These are phyloP conservation scores for Diaporthe citriasiana DNA, from an alignment of 2,329 filamentous ascomycete species.

Conservation along the genomic window DNA sequence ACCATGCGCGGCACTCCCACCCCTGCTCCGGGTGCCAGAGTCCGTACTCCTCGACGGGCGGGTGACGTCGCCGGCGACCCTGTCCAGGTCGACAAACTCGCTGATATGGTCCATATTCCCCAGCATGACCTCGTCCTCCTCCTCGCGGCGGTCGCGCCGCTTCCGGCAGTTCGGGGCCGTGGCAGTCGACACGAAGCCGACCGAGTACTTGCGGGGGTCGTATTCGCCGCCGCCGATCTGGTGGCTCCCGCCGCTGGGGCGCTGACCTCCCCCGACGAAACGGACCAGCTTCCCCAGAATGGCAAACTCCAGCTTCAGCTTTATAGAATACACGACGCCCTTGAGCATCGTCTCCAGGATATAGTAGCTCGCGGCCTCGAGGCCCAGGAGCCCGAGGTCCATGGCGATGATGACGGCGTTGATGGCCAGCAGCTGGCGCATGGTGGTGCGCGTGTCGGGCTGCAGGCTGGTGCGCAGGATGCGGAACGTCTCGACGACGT, in stretches of 20 bases:
- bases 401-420: conserved; percentile 30
- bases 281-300: conserved; percentile 34
- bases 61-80: conserved; percentile 19
- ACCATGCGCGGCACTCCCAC: not conserved
- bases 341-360: conserved; percentile 39
- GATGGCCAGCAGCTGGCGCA: conserved; percentile 33
- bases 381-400: conserved; percentile 12
- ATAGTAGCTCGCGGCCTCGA: conserved; percentile 29
- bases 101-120: conserved; percentile 37
- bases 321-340: conserved; percentile 36
- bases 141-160: conserved; percentile 5
- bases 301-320: conserved; percentile 32
- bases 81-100: conserved; percentile 35
- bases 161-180: not conserved
- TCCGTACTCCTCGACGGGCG: conserved; percentile 11
- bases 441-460: conserved; percentile 30
- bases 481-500: conserved; percentile 32
- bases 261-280: conserved; percentile 7
- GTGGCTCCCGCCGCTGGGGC: not conserved
- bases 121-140: conserved; percentile 23
- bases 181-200: conserved; percentile 8
- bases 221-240: not conserved
- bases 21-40: not conserved
- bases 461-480: conserved; percentile 19
- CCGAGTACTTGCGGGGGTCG: conserved; percentile 32